These are phyloP conservation scores for Cardiospermum halicacabum DNA, from an alignment of 345 rosid species.

Conservation along the genomic window DNA sequence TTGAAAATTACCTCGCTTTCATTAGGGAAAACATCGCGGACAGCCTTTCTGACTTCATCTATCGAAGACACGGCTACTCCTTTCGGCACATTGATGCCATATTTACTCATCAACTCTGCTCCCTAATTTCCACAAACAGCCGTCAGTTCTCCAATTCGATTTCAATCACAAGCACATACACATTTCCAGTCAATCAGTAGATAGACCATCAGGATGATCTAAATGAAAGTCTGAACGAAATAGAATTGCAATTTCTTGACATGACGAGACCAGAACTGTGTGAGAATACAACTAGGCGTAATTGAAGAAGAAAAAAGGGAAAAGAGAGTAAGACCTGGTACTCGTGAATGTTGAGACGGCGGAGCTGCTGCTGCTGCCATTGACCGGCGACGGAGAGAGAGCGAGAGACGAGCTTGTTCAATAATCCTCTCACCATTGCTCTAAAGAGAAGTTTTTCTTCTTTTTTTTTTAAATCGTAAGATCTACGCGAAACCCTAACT, in stretches of 20 bases:
- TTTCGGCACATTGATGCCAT: conserved; percentile 87
- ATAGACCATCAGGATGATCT: conserved; percentile 4
- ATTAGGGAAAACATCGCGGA: conserved; percentile 57
- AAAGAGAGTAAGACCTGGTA: conserved; percentile 56
- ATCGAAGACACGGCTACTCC: conserved; percentile 76
- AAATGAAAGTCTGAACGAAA: too few species aligned
- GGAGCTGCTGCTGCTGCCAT: conserved; percentile 95
- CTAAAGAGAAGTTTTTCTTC: neutral
- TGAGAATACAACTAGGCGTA: too few species aligned
- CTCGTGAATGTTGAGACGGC: conserved; percentile 97
- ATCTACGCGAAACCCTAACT: conserved; percentile 11
- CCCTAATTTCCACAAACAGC: conserved; percentile 41
- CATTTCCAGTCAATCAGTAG: neutral
- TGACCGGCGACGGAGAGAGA: conserved; percentile 75
- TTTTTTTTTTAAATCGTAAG: neutral
- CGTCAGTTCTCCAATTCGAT: conserved; percentile 4
- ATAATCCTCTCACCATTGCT: conserved; percentile 58
- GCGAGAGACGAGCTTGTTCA: conserved; percentile 68
- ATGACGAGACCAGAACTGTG: too few species aligned
- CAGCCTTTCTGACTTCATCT: conserved; percentile 58
- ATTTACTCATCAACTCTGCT: conserved; percentile 88
- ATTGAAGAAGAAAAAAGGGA: neutral
- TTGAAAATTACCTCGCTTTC: conserved; percentile 56
- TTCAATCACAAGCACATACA: neutral
- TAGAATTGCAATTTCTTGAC: too few species aligned